Percentiles rank a stretch among this genome's conserved stretches.
These are phyloP conservation scores for Hemileccinum rubropunctum DNA, from an alignment of 768 basidiomycete species.

Conservation along the genomic window DNA sequence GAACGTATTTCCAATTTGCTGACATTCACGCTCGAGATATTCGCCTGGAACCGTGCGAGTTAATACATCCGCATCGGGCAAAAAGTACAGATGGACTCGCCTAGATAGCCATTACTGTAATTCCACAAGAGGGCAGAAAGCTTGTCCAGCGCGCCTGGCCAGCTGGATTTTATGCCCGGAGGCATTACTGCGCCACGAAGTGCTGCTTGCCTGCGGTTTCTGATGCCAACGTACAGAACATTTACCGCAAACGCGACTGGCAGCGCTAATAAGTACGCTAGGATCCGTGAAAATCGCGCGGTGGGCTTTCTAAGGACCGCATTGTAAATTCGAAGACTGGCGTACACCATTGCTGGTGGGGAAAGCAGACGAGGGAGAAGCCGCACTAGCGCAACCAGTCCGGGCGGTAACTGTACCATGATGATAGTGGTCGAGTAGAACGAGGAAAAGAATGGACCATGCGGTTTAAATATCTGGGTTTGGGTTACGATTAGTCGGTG, in stretches of 20 bases:
- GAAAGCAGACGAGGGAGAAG: slow-evolving; percentile 26
- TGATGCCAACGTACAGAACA: slow-evolving; percentile 43
- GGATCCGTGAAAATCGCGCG: slow-evolving; percentile 12
- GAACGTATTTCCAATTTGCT: slow-evolving; percentile 24
- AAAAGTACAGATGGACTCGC: slow-evolving; percentile 25
- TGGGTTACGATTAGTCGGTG: no score
- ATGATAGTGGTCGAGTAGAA: no score
- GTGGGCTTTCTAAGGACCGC: neutral
- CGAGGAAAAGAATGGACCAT: no score
- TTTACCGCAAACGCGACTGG: slow-evolving; percentile 17
- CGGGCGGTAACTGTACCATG: slow-evolving; percentile 27
- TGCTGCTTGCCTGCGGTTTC: slow-evolving; percentile 41
- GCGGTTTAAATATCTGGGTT: no score
- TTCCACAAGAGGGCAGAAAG: slow-evolving; percentile 37
- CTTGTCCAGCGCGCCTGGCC: slow-evolving; percentile 46
- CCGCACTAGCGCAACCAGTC: slow-evolving; percentile 30
- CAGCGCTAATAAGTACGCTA: slow-evolving; percentile 24
- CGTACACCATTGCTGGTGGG: slow-evolving; percentile 16
- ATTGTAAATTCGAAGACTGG: slow-evolving; percentile 10
- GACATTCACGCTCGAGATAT: slow-evolving; percentile 5
- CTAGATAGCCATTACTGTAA: slow-evolving; percentile 46
- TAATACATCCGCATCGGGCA: neutral
- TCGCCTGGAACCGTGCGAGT: slow-evolving; percentile 10
- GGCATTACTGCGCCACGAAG: slow-evolving; percentile 45
- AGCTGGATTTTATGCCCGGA: slow-evolving; percentile 37